A percentile compares a stretch with the other conserved stretches of the same genome.
phyloP scores from a whole-genome alignment of 163 green algal genomes.

The Scenedesmus sp. region DNA sequence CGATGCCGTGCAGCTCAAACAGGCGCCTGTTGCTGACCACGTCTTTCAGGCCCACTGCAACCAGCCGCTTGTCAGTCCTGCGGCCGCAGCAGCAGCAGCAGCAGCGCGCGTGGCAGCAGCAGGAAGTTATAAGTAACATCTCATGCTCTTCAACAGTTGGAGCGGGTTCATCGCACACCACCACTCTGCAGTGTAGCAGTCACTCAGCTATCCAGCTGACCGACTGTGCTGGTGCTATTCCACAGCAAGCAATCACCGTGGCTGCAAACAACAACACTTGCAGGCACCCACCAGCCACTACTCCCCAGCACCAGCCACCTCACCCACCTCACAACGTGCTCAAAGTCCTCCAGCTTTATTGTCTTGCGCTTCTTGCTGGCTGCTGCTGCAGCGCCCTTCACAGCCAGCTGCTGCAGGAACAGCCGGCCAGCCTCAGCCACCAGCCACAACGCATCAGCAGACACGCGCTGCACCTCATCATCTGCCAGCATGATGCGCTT shows the following conservation, averaged over 20 bases:
- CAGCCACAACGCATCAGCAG: conserved; percentile 45
- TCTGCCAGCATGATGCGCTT: conserved; percentile 53
- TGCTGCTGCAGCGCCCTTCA: neutral
- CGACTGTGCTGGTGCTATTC: neutral
- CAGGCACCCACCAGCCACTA: neutral
- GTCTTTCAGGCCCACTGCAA: conserved; percentile 45
- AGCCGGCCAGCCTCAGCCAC: conserved; percentile 19
- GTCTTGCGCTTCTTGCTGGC: conserved; percentile 41
- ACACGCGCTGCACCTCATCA: conserved; percentile 46
- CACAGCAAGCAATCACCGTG: neutral
- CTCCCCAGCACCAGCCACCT: neutral
- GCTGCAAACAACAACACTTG: neutral
- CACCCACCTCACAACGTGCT: conserved; percentile 32
- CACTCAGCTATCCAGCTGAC: no score
- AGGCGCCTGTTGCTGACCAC: conserved; percentile 15
- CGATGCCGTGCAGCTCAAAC: neutral
- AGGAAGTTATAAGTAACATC: no score
- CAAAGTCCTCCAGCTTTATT: conserved; percentile 45
- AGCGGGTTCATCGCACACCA: no score
- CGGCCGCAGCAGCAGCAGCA: neutral
- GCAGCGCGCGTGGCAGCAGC: neutral
- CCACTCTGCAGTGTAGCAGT: no score
- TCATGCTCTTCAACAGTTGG: no score
- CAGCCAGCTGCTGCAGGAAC: conserved; percentile 46
- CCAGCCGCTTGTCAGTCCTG: conserved; percentile 49